phyloP scores from a whole-genome alignment of 140 eudicot species.

The Flaveria floridana region DNA sequence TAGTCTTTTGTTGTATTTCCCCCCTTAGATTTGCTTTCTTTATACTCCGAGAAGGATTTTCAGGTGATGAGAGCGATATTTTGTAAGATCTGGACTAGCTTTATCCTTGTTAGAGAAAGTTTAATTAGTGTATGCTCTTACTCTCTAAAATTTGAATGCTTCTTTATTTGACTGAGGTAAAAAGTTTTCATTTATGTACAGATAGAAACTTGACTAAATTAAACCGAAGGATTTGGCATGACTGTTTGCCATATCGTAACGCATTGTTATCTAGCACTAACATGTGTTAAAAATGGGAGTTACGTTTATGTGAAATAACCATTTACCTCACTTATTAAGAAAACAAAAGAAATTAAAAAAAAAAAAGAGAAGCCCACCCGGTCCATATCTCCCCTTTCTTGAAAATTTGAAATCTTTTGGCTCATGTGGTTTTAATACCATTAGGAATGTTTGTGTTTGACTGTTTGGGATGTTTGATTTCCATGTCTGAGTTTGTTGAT shows the following conservation, averaged over 20 bases:
- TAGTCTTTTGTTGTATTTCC: constrained; percentile 34
- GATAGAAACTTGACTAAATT: too few relatives aligned
- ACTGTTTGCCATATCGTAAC: neutral
- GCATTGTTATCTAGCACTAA: constrained; percentile 4
- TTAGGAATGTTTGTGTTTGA: too few relatives aligned
- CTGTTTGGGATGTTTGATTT: neutral
- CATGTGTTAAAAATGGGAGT: neutral
- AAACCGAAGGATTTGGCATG: neutral
- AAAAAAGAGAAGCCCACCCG: too few relatives aligned
- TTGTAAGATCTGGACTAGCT: neutral
- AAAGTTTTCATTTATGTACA: too few relatives aligned
- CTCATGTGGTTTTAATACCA: too few relatives aligned
- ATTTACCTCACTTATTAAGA: neutral
- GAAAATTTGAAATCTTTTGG: too few relatives aligned
- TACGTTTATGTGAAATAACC: neutral
- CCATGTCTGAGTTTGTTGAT: too few relatives aligned
- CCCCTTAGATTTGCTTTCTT: constrained; percentile 15
- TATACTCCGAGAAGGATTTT: constrained; percentile 7
- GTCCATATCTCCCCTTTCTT: too few relatives aligned
- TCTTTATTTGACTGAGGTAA: too few relatives aligned
- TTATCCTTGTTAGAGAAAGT: neutral
- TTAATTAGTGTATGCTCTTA: neutral
- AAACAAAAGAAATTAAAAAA: too few relatives aligned
- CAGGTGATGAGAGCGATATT: constrained; percentile 20
- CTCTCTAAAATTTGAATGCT: neutral